Evolutionary conservation across 2,329 filamentous ascomycete genomes (phyloP).

Genomic region (Fusarium protoensiforme): DNA sequence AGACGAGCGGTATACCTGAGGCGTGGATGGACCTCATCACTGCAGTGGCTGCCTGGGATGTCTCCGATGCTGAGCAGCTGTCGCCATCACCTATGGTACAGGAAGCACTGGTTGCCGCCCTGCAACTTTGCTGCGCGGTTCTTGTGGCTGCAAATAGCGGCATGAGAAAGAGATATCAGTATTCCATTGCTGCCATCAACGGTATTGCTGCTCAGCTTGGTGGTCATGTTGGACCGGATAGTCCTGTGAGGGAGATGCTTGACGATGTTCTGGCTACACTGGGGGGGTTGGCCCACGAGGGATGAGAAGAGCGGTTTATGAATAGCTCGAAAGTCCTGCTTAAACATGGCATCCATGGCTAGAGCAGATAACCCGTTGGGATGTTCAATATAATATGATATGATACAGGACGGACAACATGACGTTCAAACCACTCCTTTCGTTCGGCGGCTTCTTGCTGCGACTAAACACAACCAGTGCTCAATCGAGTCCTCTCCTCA

Average conservation of each 20-base stretch:
- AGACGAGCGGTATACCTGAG: conserved; percentile 57
- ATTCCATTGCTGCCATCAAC: conserved; percentile 62
- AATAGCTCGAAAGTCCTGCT: neutral
- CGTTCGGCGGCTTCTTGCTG: neutral
- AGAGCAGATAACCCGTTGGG: neutral
- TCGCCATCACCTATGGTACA: conserved; percentile 38
- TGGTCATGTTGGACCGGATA: conserved; percentile 42
- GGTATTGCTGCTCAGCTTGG: conserved; percentile 59
- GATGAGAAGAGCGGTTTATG: neutral
- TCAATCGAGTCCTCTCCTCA: neutral
- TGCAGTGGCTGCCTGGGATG: conserved; percentile 59
- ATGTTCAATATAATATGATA: neutral
- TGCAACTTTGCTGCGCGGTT: conserved; percentile 67
- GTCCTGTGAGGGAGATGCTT: conserved; percentile 54
- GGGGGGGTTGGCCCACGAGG: conserved; percentile 25
- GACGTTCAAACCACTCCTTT: neutral
- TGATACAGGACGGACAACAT: neutral
- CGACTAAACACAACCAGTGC: neutral
- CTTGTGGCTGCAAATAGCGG: conserved; percentile 58
- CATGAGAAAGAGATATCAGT: conserved; percentile 61
- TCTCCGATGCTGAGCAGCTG: conserved; percentile 45
- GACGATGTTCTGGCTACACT: conserved; percentile 57
- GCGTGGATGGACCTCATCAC: conserved; percentile 69
- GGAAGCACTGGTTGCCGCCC: conserved; percentile 64
- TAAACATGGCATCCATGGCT: neutral